Evolutionary conservation across 495 filamentous ascomycete species (phyloP), one percentile per base, ranked within the genome.

Genomic region (Pseudevernia furfuracea): DNA sequence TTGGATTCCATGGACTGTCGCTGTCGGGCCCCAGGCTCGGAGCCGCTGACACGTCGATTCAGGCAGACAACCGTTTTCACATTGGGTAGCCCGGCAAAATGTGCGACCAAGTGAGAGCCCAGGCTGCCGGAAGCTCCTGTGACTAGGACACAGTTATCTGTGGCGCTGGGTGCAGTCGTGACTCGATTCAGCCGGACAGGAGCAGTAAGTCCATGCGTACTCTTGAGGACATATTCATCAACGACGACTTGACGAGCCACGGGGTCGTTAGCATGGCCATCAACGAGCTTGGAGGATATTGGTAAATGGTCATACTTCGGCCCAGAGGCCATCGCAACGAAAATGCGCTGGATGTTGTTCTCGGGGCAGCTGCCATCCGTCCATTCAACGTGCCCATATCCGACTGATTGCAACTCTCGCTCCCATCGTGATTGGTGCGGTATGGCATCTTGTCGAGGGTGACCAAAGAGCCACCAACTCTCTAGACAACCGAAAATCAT

Each of bases 91-190:
- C 63, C 36, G 17, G 77, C 74, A 11, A 81, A 49, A 17, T 76
- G 55, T 1, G 73, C 74, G 12, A 79, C 76, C 0, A 84, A 65
- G 66, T 84, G 80, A 19, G 73, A 72, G 8, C 81, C 81, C 10
- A 84, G 58, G 61, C 79, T 79, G 0, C 81, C 81, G 0, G 82
- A 84, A 14, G 74, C 80, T 10, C 81, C 80, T 5, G 84, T 86
- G 7, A 86, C 68, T 19, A 86, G 61, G 2, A 86, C 71, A 55
- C 66, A 66, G 32, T 46, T 52, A 14, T 36, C 43, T 37, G 11
- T 30, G 30, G 11, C 41, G 25, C 6, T 21, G 9, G 30, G 34
- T 0, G 21, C n/a, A n/a, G n/a, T 15, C 1, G 44, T 55, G 21
- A 19, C 25, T 46, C 5, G n/a, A 23, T 25, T 4, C 11, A 17